These are phyloP conservation scores for Aspergillus nanangensis DNA, from an alignment of 495 filamentous ascomycete genomes.

Conservation along the genomic window DNA sequence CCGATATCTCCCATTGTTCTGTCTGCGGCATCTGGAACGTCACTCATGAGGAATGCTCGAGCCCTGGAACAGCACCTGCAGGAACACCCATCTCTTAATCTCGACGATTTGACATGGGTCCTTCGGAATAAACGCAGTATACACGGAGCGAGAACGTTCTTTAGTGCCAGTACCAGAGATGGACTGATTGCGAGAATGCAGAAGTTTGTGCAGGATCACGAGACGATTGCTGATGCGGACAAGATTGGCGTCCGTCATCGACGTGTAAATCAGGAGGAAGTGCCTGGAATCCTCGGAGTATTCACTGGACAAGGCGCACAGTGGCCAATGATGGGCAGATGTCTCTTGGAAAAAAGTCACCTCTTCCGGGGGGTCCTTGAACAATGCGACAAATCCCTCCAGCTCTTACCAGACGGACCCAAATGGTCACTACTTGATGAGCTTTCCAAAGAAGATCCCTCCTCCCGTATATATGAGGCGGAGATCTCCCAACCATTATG, in stretches of 20 bases:
- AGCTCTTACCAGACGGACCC: conserved; percentile 20
- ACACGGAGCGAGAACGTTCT: not conserved
- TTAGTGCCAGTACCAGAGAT: not conserved
- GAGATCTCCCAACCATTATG: conserved; percentile 41
- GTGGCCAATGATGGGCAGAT: conserved; percentile 55
- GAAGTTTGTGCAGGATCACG: not conserved
- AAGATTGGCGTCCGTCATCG: not conserved
- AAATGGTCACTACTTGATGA: conserved; percentile 14
- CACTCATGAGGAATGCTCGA: conserved; percentile 1
- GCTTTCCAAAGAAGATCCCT: conserved; percentile 18
- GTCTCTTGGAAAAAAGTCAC: conserved; percentile 22
- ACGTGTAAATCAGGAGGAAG: not conserved
- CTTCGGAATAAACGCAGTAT: not conserved
- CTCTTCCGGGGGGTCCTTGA: conserved; percentile 10
- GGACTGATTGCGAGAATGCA: not conserved
- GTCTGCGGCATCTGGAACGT: conserved; percentile 17
- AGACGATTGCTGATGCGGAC: not conserved
- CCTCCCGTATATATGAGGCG: conserved; percentile 21
- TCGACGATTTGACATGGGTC: not conserved
- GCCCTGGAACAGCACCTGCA: not conserved
- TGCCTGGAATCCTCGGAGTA: conserved; percentile 13
- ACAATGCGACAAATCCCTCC: conserved; percentile 15
- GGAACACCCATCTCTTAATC: not conserved
- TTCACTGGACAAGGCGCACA: conserved; percentile 67
- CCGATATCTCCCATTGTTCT: conserved; percentile 17